Base-by-base conservation (phyloP, 73 alveolate genomes). In the Effrenium voratum region DNA sequence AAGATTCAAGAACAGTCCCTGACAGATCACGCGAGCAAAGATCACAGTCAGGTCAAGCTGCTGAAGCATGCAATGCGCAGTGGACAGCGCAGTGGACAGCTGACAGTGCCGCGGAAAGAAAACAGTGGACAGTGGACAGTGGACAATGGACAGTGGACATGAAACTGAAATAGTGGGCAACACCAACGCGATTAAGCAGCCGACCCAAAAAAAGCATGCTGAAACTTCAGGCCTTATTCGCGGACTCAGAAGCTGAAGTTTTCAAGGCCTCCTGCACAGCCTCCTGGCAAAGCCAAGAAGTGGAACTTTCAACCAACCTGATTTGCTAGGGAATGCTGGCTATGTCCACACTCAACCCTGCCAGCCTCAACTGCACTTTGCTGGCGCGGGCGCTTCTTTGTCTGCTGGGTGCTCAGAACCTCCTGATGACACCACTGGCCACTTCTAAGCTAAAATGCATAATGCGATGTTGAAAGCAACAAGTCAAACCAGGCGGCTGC, bases 61-160 rank as follows among this genome's bases (percentile, higher is more conserved):
- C 43, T 55, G 60, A 76, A 76, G 52, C 38, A 2, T 66, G 79
- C 16, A 66, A n/a, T 24, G 79, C 40, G 2, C 79, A 66, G 55
- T 40, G 86, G 43, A 76, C 86, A 76, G 38, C 43, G 60, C 59
- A 16, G 59, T 76, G 86, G 43, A 66, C 79, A 66, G 44, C 30
- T n/a, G 79, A 30, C 0, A 72, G 26, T 34, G n/a, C 0, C 5
- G 1, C 16, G 10, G n/a, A 32, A 19, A 0, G 38, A 72, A 24
- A 1, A 30, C 79, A 24, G 79, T 72, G 50, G 32, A 72, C 47
- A 38, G 83, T 15, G 38, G 28, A 8, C n/a, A 8, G 16, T 10
- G 15, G 38, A 19, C 10, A 28, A 13, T 45, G 12, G 38, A 30
- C 19, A 15, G 10, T 15, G n/a, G 83, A 15, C 22, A 34, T 52